Evolutionary conservation across 352 stramenopile species (phyloP).

Genomic region (Paralagenidium karlingii): DNA sequence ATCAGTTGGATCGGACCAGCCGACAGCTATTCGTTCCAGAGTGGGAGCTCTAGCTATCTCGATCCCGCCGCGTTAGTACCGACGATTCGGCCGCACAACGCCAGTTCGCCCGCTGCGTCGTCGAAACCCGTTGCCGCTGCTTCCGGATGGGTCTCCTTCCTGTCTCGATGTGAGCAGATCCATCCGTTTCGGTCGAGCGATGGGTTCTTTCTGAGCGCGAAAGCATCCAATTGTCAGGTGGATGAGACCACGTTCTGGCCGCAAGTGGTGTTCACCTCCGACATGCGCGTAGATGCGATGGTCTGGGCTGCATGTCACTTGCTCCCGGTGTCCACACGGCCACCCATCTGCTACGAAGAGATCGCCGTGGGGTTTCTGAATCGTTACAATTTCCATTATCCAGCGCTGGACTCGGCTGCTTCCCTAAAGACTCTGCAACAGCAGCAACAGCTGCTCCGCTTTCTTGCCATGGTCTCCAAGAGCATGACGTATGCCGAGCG

Average conservation of each 20-base stretch:
- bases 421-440: too few species aligned
- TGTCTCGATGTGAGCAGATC: conserved; percentile 5
- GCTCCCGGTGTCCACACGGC: conserved; percentile 3
- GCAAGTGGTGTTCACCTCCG: conserved; percentile 2
- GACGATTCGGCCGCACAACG: too few species aligned
- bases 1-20: conserved; percentile 12
- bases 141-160: conserved; percentile 7
- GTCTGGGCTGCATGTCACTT: conserved; percentile 3
- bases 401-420: too few species aligned
- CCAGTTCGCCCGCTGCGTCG: too few species aligned
- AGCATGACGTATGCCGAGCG: too few species aligned
- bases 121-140: neutral
- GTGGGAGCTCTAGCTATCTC: conserved; percentile 6
- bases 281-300: conserved; percentile 6
- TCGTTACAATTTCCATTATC: conserved; percentile 8
- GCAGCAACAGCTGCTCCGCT: too few species aligned
- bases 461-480: too few species aligned
- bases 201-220: conserved; percentile 3
- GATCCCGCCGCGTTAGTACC: too few species aligned
- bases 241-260: conserved; percentile 1
- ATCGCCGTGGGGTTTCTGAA: conserved; percentile 6
- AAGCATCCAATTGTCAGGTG: conserved; percentile 3
- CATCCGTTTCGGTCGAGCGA: too few species aligned
- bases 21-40: conserved; percentile 10
- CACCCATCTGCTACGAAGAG: conserved; percentile 7